A percentile compares a stretch with the other conserved stretches of the same genome.
Conservation (phyloP, 164 flowering plant species). For the Vitis amurensis region DNA sequence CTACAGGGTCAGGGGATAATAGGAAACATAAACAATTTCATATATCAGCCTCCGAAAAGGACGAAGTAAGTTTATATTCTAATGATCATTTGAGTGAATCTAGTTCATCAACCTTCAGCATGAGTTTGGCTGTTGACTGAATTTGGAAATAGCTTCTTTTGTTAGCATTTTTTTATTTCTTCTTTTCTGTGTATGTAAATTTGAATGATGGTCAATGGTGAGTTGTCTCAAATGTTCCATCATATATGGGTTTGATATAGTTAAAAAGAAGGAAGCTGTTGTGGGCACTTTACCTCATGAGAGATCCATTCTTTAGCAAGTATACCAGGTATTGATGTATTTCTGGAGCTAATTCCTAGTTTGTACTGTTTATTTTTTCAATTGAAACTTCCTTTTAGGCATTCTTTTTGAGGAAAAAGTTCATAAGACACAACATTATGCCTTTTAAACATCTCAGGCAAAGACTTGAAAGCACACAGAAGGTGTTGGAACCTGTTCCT, state of each 20-base stretch:
- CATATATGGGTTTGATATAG: constrained; percentile 36
- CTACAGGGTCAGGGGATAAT: constrained; percentile 20
- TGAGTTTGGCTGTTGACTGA: background rate
- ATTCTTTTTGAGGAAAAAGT: too few species aligned
- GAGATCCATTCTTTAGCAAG: constrained; percentile 93
- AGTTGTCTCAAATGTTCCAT: background rate
- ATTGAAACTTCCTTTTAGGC: too few species aligned
- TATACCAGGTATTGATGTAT: constrained; percentile 62
- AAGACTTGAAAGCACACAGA: constrained; percentile 67
- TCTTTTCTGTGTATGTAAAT: too few species aligned
- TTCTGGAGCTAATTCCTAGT: background rate
- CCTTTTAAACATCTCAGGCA: constrained; percentile 45
- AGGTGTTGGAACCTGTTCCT: constrained; percentile 71
- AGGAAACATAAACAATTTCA: constrained; percentile 23
- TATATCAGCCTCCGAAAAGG: constrained; percentile 56
- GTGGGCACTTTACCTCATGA: constrained; percentile 93
- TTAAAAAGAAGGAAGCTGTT: constrained; percentile 76
- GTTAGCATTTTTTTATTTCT: too few species aligned
- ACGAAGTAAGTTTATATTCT: constrained; percentile 59
- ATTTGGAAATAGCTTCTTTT: background rate
- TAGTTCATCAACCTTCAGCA: background rate
- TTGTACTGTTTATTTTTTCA: constrained; percentile 1
- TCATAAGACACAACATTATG: background rate
- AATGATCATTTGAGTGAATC: background rate
- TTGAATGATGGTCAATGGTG: too few species aligned